Evolutionary conservation across 345 rosid species (phyloP), one percentile per base, ranked within the genome.

Genomic region (Cardamine resedifolia): DNA sequence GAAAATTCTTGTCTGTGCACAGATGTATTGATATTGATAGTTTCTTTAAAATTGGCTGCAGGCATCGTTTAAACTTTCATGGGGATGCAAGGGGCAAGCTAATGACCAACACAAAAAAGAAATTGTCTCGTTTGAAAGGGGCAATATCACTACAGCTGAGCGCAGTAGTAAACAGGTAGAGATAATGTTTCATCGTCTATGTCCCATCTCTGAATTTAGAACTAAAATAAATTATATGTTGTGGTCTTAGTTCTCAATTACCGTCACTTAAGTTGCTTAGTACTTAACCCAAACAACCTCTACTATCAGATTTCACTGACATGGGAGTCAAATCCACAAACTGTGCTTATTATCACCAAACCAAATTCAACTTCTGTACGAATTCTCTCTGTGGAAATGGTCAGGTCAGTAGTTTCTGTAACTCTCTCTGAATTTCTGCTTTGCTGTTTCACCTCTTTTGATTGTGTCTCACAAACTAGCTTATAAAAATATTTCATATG

Each of bases 31-130:
- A 56, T 31, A 4, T 28, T 30, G n/a, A n/a, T n/a, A n/a, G n/a
- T n/a, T 56, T 76, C 28, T 27, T 20, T 5, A 4, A 72, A 70
- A 53, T 59, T 71, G 74, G 81, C 10, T 43, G 69, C 84, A 96
- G 99, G 99, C 99, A 74, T 87, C 98, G 20, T 96, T 96, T 77
- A 96, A 96, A 70, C 99, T 96, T 62, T 83, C 96, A 59, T 96
- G 99, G 99, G 79, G 92, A 43, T 90, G 92, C 83, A 90, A 88
- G 66, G 97, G 97, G 36, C 89, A 88, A 34, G 72, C 73, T 68
- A 85, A 87, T 71, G 96, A 96, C 79, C 98, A 88, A 79, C 94
- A 88, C 87, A 96, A 92, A 55, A 96, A 88, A 64, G 98, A 92
- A 47, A 83, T 96, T 41, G 99, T 96, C 70, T 96, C 96, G 36